Evolutionary conservation across 2,329 filamentous ascomycete species (phyloP).

Genomic region (Arthrobotrys megalospora): DNA sequence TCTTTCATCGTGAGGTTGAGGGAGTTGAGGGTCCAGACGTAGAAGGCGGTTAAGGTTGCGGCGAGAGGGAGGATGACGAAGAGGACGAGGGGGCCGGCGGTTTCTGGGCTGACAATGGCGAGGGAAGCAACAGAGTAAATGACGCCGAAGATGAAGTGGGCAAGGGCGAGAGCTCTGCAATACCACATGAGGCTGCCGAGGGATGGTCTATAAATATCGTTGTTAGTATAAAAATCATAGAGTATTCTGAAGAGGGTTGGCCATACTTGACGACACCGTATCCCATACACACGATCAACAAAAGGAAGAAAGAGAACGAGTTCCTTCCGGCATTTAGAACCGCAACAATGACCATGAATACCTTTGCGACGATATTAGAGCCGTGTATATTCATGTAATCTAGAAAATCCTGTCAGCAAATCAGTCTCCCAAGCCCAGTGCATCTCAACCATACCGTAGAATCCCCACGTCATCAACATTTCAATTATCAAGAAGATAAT

Average conservation of each 20-base stretch:
- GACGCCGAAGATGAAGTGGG: slow-evolving; percentile 94
- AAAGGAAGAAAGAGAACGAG: slow-evolving; percentile 97
- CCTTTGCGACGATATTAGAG: slow-evolving; percentile 84
- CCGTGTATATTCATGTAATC: slow-evolving; percentile 95
- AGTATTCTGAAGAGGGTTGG: not conserved
- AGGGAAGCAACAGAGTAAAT: slow-evolving; percentile 93
- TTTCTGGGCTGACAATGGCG: slow-evolving; percentile 75
- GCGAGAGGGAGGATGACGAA: slow-evolving; percentile 94
- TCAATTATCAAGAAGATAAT: slow-evolving; percentile 93
- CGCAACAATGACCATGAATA: slow-evolving; percentile 90
- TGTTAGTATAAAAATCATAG: not conserved
- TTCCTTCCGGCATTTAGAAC: slow-evolving; percentile 93
- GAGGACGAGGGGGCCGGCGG: slow-evolving; percentile 84
- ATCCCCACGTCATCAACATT: slow-evolving; percentile 98
- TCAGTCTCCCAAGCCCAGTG: not conserved
- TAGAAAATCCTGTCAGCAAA: slow-evolving; percentile 68
- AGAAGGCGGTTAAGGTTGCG: slow-evolving; percentile 93
- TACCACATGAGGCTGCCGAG: slow-evolving; percentile 95
- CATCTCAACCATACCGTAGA: slow-evolving; percentile 78
- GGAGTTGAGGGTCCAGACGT: slow-evolving; percentile 98
- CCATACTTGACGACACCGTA: slow-evolving; percentile 90
- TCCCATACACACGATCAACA: slow-evolving; percentile 99
- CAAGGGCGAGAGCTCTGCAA: slow-evolving; percentile 89
- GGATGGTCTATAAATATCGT: slow-evolving; percentile 66
- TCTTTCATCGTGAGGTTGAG: slow-evolving; percentile 96